These are phyloP conservation scores for Cyberlindnera veronae DNA, from an alignment of 805 yeast genomes.

Conservation along the genomic window DNA sequence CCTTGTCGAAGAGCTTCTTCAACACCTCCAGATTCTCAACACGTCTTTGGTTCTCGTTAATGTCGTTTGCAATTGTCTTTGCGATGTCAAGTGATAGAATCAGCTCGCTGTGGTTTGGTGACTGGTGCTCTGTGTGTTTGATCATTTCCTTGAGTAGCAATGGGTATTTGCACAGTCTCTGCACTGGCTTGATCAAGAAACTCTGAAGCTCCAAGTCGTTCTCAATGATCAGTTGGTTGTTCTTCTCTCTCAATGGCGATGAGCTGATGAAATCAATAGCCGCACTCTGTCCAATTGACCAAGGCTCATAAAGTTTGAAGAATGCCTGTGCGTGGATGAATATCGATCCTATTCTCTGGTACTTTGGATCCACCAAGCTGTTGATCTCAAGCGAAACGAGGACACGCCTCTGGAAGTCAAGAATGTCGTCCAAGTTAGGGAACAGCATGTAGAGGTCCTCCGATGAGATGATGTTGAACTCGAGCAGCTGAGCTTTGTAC, in stretches of 20 bases:
- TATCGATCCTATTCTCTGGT: constrained; percentile 85
- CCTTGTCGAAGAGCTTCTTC: constrained; percentile 66
- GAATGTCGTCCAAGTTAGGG: constrained; percentile 77
- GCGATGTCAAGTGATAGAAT: constrained; percentile 67
- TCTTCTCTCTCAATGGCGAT: constrained; percentile 54
- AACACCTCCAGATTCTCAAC: constrained; percentile 79
- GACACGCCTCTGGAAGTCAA: constrained; percentile 90
- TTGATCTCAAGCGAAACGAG: constrained; percentile 87
- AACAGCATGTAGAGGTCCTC: constrained; percentile 80
- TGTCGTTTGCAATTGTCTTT: constrained; percentile 79
- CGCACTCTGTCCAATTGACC: constrained; percentile 86
- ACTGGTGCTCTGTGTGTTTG: constrained; percentile 52
- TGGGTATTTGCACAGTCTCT: constrained; percentile 94
- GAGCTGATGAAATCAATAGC: constrained; percentile 75
- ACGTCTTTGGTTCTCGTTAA: constrained; percentile 91
- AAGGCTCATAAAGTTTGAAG: constrained; percentile 86
- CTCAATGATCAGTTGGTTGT: constrained; percentile 59
- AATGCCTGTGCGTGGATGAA: constrained; percentile 84
- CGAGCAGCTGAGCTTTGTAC: constrained; percentile 66
- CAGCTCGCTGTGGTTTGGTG: constrained; percentile 63
- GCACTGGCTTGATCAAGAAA: constrained; percentile 89
- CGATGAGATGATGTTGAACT: constrained; percentile 63
- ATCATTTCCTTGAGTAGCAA: constrained; percentile 71
- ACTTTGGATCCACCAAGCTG: constrained; percentile 64
- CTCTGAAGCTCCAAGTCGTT: constrained; percentile 89